Evolutionary conservation across 805 yeast species (phyloP), one percentile per base, ranked within the genome.

Genomic region (Wickerhamiella occidentalis): DNA sequence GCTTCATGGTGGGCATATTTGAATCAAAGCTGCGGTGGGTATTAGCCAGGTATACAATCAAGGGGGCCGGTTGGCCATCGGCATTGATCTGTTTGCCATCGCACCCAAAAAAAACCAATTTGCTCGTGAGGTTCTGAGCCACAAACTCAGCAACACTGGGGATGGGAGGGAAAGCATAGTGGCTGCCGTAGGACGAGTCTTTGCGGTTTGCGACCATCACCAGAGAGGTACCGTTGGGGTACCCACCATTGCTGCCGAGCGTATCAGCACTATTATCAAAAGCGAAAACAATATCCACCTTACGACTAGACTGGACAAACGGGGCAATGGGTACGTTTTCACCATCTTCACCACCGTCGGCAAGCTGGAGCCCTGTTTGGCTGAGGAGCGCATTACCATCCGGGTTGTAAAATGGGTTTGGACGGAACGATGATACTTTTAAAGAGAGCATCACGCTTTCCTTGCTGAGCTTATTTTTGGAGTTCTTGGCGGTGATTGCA

Each of bases 61-160:
- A 70, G 2, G 95, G 95, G 23, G 88, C 87, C 36, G 50, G 36
- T 51, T 51, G 30, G 7, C 35, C 35, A n/a, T 30, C 35, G 6
- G 35, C 82, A 59, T 80, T 33, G 15, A 62, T 62, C 58, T 80
- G 78, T 3, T 64, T 54, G 6, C 78, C 69, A 59, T 80, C 70
- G 65, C 96, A 88, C 3, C 96, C 96, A 60, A 87, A 82, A 64
- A 86, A 85, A 0, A 79, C 68, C 12, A 96, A 95, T 51, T 66
- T 73, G 45, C 30, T 50, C 15, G 52, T 50, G 22, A 47, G 37
- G 49, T 81, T 80, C 54, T 66, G 59, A 49, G 69, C 67, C 13
- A 73, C 52, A 62, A 82, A 80, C 0, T 85, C 73, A 21, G 69
- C 62, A 17, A 26, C 37, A 22, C 52, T 58, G n/a, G 57, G 57